These are phyloP conservation scores for Neonectria ditissima DNA, from an alignment of 2,329 filamentous ascomycete genomes.

Conservation along the genomic window DNA sequence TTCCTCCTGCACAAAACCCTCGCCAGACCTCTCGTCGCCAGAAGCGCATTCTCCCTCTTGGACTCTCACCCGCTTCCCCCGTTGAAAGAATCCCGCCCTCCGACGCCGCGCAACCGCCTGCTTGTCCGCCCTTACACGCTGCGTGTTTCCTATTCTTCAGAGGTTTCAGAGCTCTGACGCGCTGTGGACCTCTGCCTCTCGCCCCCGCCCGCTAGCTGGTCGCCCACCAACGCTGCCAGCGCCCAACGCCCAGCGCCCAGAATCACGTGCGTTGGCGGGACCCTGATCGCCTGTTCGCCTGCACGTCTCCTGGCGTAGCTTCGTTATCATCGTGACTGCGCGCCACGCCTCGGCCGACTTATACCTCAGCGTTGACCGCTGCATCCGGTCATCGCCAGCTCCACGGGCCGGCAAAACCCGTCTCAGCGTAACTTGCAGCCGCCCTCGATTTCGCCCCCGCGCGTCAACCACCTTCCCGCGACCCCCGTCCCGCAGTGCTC, in stretches of 20 bases:
- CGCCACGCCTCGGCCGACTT: conserved; percentile 46
- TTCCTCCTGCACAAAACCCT: conserved; percentile 7
- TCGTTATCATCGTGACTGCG: conserved; percentile 41
- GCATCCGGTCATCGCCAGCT: conserved; percentile 44
- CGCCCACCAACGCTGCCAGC: conserved; percentile 22
- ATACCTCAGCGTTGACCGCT: conserved; percentile 48
- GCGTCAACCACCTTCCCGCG: conserved; percentile 9
- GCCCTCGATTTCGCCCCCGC: conserved; percentile 19
- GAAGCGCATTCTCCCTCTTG: background rate
- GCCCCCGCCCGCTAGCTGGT: conserved; percentile 31
- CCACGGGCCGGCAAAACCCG: conserved; percentile 19
- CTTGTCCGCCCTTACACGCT: background rate
- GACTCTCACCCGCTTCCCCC: background rate
- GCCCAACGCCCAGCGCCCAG: conserved; percentile 22
- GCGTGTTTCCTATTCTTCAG: background rate
- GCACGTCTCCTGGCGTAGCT: conserved; percentile 39
- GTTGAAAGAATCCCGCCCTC: background rate
- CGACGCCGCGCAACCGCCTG: background rate
- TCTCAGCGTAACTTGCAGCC: conserved; percentile 26
- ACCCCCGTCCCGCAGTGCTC: conserved; percentile 39
- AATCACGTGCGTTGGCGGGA: conserved; percentile 46
- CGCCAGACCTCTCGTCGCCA: background rate
- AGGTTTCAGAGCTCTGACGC: conserved; percentile 4
- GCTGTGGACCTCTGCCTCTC: conserved; percentile 15
- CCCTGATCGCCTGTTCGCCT: conserved; percentile 38